Evolutionary conservation across 1,284 basidiomycete genomes (phyloP), one percentile per base, ranked within the genome.

Genomic region (Uromyces viciae-fabae): DNA sequence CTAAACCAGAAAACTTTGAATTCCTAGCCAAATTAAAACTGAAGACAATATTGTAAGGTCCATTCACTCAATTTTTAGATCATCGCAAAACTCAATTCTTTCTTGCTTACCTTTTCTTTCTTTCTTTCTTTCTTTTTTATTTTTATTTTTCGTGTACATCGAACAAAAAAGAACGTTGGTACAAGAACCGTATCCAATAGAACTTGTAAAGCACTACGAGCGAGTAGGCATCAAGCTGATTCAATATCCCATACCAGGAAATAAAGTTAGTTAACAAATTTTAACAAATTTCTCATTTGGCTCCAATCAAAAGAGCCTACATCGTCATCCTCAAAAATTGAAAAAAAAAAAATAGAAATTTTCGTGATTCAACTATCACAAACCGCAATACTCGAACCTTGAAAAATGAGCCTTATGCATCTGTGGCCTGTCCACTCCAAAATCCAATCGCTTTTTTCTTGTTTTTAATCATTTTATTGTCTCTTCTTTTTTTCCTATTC

Each of bases 171-270:
- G 85, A 69, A 88, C 88, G 4, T 84, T 89, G 22, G 88, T 89
- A 42, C 85, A 88, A 71, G 89, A 89, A 82, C 88, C 89, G 66
- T 90, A 90, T 74, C 88, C 89, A 0, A 86, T 87, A 72, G 87
- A 87, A 52, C 89, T 89, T 82, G 84, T 87, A 7, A 84, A 87
- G n/a, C 89, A 87, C 71, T 83, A 87, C 4, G 83, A 86, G 58
- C 75, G 83, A 11, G 85, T 88, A 71, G 87, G 87, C 9, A 88
- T 88, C 81, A 84, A 85, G 52, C 86, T 87, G 64, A 86, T 87
- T 81, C 88, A 89, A 85, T 89, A 88, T 82, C 88, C 88, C 40
- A 89, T 90, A 28, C 89, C 89, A 1, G 89, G 88, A 0, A 89
- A 89, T 86, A 90, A 89, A 84, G 87, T 87, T 75, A 83, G 82